phyloP scores from a whole-genome alignment of 2,329 filamentous ascomycete species.

The Trichoderma polysporum region DNA sequence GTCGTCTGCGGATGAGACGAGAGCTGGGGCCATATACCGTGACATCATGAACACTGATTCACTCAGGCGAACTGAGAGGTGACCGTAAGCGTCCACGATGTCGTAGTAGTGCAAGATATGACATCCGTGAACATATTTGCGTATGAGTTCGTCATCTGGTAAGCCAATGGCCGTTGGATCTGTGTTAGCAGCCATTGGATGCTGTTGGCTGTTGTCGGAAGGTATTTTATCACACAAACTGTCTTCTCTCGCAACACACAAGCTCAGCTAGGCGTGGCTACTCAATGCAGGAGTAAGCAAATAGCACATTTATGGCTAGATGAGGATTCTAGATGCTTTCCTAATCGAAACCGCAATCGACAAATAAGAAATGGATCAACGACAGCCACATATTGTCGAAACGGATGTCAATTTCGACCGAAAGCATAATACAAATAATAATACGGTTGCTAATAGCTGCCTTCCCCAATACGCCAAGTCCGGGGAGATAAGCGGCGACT shows the following conservation, averaged over 20 bases:
- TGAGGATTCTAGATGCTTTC: neutral
- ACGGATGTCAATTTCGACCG: neutral
- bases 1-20: conserved; percentile 4
- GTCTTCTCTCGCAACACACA: neutral
- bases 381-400: neutral
- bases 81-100: conserved; percentile 7
- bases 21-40: conserved; percentile 10
- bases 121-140: conserved; percentile 12
- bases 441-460: neutral
- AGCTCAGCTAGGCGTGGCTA: neutral
- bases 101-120: conserved; percentile 13
- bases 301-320: neutral
- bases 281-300: neutral
- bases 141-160: neutral
- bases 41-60: conserved; percentile 16
- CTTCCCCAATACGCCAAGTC: neutral
- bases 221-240: neutral
- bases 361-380: neutral
- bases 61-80: conserved; percentile 4
- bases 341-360: neutral
- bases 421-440: neutral
- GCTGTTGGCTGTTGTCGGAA: neutral
- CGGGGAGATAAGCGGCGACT: conserved; percentile 2
- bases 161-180: neutral
- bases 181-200: neutral